Conservation (phyloP, 352 stramenopile genomes). For the Phytopythium oedochilum region DNA sequence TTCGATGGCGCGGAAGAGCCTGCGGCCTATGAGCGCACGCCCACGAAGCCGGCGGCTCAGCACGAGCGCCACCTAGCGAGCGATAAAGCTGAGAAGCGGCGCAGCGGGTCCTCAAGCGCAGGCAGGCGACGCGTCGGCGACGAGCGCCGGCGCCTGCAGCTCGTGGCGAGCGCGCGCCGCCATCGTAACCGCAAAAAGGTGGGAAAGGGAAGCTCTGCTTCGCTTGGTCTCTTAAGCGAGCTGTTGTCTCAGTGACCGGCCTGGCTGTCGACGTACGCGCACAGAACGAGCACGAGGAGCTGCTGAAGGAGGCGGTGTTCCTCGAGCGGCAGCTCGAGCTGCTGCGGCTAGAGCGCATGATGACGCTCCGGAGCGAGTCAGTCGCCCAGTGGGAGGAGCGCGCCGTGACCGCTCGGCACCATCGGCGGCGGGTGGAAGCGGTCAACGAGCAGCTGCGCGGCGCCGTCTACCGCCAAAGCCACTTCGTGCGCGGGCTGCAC, state of each 20-base stretch:
- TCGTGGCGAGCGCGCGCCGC: slow-evolving; percentile 16
- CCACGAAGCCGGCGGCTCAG: no score
- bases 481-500: slow-evolving; percentile 11
- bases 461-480: slow-evolving; percentile 11
- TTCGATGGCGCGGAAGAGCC: no score
- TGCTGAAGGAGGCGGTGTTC: slow-evolving; percentile 14
- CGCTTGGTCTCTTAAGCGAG: no score
- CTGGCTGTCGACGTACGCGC: no score
- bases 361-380: background rate
- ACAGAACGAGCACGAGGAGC: slow-evolving; percentile 15
- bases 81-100: no score
- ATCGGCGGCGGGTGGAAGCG: slow-evolving; percentile 13
- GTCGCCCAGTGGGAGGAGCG: slow-evolving; percentile 24
- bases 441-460: slow-evolving; percentile 21
- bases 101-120: no score
- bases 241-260: no score
- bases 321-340: slow-evolving; percentile 18
- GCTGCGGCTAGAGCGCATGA: slow-evolving; percentile 12
- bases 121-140: no score
- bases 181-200: slow-evolving; percentile 30
- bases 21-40: no score
- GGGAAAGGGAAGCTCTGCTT: no score
- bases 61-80: no score
- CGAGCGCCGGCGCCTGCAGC: slow-evolving; percentile 7
- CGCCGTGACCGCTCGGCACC: slow-evolving; percentile 14